phyloP scores from a whole-genome alignment of 805 yeast species.

The Wickerhamomyces kurtzmanii region DNA sequence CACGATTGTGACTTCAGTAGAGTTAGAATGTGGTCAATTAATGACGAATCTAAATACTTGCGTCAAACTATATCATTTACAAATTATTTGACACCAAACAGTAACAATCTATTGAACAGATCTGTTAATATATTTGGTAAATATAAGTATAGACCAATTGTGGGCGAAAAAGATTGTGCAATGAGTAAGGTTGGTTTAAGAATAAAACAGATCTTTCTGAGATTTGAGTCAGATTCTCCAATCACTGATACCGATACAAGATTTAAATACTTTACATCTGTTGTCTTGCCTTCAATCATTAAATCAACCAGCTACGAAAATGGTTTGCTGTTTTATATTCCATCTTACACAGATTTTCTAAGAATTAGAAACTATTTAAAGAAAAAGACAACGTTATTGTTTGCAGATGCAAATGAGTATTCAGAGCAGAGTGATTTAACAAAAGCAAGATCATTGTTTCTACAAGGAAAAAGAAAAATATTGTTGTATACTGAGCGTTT shows the following conservation, averaged over 20 bases:
- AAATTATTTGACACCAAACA: slow-evolving; percentile 73
- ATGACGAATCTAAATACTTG: slow-evolving; percentile 62
- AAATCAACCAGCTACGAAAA: slow-evolving; percentile 50
- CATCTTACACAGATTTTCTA: slow-evolving; percentile 79
- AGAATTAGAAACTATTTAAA: slow-evolving; percentile 57
- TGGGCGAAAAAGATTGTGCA: slow-evolving; percentile 37
- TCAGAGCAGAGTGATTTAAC: slow-evolving; percentile 62
- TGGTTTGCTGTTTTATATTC: slow-evolving; percentile 75
- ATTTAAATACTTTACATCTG: slow-evolving; percentile 70
- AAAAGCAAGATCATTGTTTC: slow-evolving; percentile 62
- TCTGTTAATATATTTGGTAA: slow-evolving; percentile 52
- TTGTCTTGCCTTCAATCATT: slow-evolving; percentile 60
- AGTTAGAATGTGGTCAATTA: slow-evolving; percentile 86
- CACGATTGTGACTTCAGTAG: slow-evolving; percentile 86
- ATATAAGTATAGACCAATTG: slow-evolving; percentile 39
- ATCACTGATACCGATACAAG: slow-evolving; percentile 72
- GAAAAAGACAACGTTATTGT: slow-evolving; percentile 50
- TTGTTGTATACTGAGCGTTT: slow-evolving; percentile 89
- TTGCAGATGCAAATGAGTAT: slow-evolving; percentile 78
- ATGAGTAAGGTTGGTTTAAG: slow-evolving; percentile 58
- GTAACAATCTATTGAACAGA: slow-evolving; percentile 50
- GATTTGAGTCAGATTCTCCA: slow-evolving; percentile 52
- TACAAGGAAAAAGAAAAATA: slow-evolving; percentile 50
- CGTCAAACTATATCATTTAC: slow-evolving; percentile 75
- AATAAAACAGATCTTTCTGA: slow-evolving; percentile 59